Percentiles rank a stretch among this genome's conserved stretches.
Evolutionary conservation across 1,284 basidiomycete genomes (phyloP).

Genomic region (Caloboletus firmus): DNA sequence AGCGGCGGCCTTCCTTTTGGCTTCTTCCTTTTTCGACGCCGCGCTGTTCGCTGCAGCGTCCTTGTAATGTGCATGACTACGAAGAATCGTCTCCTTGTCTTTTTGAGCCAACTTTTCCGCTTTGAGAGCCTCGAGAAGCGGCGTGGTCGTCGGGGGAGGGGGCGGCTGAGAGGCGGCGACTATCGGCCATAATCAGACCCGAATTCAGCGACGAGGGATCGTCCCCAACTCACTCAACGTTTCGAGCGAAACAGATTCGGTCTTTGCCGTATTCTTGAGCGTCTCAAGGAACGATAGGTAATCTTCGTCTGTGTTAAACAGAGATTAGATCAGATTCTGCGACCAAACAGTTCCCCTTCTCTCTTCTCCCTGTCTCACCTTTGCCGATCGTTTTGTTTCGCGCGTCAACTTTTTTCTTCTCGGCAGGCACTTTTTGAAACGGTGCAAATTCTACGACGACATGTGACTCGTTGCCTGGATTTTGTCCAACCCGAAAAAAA

Average conservation of each 20-base stretch:
- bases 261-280: conserved; percentile 49
- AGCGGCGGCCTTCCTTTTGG: conserved; percentile 46
- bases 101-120: conserved; percentile 73
- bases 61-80: conserved; percentile 69
- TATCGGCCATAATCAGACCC: conserved; percentile 28
- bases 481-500: too few species aligned
- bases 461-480: conserved; percentile 77
- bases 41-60: conserved; percentile 37
- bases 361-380: conserved; percentile 11
- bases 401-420: conserved; percentile 64
- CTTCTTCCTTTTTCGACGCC: conserved; percentile 48
- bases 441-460: conserved; percentile 95
- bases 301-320: conserved; percentile 66
- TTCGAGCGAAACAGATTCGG: conserved; percentile 62
- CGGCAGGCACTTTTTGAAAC: conserved; percentile 79
- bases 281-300: conserved; percentile 79
- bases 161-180: conserved; percentile 59
- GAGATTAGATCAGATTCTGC: neutral
- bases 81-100: conserved; percentile 68
- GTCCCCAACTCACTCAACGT: conserved; percentile 51
- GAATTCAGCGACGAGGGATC: neutral
- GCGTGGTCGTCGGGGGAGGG: conserved; percentile 74
- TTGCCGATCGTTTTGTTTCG: conserved; percentile 36
- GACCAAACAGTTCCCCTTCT: neutral
- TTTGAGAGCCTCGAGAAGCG: conserved; percentile 85